Conservation (phyloP, 176 grass and related monocot genomes). For the Hyparrhenia diplandra region DNA sequence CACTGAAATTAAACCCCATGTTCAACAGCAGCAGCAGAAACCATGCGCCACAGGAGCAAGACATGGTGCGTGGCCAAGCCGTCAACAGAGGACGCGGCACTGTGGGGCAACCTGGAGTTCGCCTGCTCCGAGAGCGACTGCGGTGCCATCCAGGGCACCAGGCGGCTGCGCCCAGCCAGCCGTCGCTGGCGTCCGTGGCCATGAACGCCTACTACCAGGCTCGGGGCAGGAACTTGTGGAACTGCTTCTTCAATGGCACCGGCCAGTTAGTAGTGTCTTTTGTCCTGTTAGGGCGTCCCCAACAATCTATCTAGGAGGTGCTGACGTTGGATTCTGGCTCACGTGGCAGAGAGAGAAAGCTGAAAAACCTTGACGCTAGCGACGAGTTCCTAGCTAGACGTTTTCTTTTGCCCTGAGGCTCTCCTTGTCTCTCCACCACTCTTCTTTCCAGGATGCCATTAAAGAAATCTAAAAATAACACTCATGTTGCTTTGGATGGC, state of each 20-base stretch:
- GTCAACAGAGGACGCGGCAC: background rate
- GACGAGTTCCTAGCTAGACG: no score
- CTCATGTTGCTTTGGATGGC: no score
- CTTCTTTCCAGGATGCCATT: no score
- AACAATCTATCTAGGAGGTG: no score
- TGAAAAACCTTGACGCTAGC: no score
- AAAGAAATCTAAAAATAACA: no score
- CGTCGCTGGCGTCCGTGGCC: conserved; percentile 17
- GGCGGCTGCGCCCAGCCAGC: conserved; percentile 10
- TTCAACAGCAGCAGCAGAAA: background rate
- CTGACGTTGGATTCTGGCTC: no score
- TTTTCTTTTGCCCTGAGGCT: no score
- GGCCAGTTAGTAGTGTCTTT: conserved; percentile 59
- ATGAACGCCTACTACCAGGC: conserved; percentile 61
- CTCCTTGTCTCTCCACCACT: no score
- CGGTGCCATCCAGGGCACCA: conserved; percentile 14
- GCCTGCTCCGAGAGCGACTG: conserved; percentile 53
- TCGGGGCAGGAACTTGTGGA: conserved; percentile 49
- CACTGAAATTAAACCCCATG: background rate
- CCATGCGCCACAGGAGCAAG: background rate
- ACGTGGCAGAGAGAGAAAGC: no score
- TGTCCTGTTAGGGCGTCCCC: no score
- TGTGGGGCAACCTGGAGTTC: conserved; percentile 48
- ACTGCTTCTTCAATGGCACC: conserved; percentile 58
- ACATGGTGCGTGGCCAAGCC: conserved; percentile 63